Conservation (phyloP, 805 yeast genomes). For the Wickerhamiella domercqiae region DNA sequence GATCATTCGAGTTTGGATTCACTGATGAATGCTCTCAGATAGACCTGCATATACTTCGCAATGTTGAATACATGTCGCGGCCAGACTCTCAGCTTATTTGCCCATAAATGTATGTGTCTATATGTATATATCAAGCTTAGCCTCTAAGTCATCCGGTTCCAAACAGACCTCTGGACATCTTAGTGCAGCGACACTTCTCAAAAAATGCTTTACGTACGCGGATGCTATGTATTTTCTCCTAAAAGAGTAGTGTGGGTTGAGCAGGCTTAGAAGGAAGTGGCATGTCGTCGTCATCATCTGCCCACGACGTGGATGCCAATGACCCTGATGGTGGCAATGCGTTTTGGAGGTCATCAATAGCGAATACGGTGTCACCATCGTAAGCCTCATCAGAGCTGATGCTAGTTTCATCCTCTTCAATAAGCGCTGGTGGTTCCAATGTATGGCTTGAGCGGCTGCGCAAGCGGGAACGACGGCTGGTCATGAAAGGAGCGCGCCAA, state of each 20-base stretch:
- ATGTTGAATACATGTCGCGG: conserved; percentile 22
- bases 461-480: neutral
- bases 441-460: neutral
- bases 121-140: no score
- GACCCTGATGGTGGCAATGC: no score
- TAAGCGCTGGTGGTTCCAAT: neutral
- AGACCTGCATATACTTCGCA: conserved; percentile 20
- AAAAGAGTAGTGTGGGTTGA: no score
- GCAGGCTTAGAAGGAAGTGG: no score
- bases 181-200: neutral
- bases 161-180: no score
- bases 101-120: neutral
- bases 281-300: neutral
- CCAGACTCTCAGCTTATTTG: conserved; percentile 15
- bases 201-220: neutral
- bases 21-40: conserved; percentile 17
- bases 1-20: conserved; percentile 25
- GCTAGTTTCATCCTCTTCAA: neutral
- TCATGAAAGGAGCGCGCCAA: conserved; percentile 1
- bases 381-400: neutral
- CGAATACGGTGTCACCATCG: conserved; percentile 7
- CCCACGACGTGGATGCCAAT: neutral
- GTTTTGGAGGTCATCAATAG: conserved; percentile 10
- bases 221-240: no score
- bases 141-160: no score